Evolutionary conservation across 2,329 filamentous ascomycete genomes (phyloP), one percentile per base, ranked within the genome.

Genomic region (Harringtonia aguacate): DNA sequence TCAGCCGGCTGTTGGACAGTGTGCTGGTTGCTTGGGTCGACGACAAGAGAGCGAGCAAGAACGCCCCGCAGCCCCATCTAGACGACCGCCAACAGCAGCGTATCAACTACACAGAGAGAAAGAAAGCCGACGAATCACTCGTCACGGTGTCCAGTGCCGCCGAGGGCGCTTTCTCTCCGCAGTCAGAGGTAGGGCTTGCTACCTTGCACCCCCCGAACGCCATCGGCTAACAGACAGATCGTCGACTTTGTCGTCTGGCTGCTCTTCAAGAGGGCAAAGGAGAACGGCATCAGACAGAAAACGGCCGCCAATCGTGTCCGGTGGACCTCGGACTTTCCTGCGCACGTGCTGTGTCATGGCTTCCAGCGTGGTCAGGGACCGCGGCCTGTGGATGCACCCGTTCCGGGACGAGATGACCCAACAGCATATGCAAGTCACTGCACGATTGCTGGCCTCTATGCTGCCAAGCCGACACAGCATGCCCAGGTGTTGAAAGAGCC

Each of bases 241-340:
- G 70, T 90, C 36, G 82, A 89, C 56, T 87, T 85, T 59, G 74
- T 76, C 24, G 77, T 95, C 35, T 88, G 83, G 77, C 70, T 76
- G 10, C 67, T 95, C 2, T 95, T 94, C 60, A 76, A 74, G 13
- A 71, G 74, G 52, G 62, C 67, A 15, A 64, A 69, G 28, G 58
- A 58, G 18, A 55, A 60, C 24, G 63, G 61, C 46, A 60, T 67
- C 40, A 75, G 73, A 55, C 81, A 83, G 2, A 73, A 76, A 24
- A 18, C 29, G 8, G 8, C 29, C 8, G 13, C 28, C 8, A 14
- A 24, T 4, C 27, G n/a, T n/a, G 14, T 4, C 14, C 15, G 12
- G 12, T 28, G 33, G 28, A n/a, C 17, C 27, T n/a, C 18, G 2
- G 30, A 31, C 29, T 38, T 45, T 3, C 47, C 49, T 3, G 33